Percentiles rank a stretch among this genome's conserved stretches.
These are phyloP conservation scores for Butyriboletus loyo DNA, from an alignment of 768 basidiomycete genomes.

Conservation along the genomic window DNA sequence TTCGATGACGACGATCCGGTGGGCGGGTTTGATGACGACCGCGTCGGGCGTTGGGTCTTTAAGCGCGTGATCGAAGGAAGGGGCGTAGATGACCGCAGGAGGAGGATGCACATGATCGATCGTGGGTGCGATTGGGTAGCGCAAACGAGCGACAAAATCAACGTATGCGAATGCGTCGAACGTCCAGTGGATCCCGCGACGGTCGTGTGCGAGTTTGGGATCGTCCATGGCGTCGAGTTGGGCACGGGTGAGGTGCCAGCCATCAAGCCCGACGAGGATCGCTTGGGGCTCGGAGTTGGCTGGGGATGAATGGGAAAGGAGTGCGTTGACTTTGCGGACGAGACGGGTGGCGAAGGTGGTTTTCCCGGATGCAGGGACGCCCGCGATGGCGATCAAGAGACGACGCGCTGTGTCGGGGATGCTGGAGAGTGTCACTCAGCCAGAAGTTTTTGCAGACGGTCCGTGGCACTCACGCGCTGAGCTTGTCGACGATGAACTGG, in stretches of 20 bases:
- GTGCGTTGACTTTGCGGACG: conserved; percentile 48
- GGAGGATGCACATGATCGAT: not conserved
- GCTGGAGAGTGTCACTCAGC: conserved; percentile 2
- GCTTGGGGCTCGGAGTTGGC: conserved; percentile 31
- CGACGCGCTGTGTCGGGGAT: conserved; percentile 39
- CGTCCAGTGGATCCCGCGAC: conserved; percentile 89
- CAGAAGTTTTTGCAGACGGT: not conserved
- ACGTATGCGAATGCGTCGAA: conserved; percentile 78
- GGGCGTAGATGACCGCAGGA: conserved; percentile 51
- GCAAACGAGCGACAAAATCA: conserved; percentile 59
- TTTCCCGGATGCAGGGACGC: conserved; percentile 87
- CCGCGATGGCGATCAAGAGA: conserved; percentile 69
- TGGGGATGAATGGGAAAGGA: conserved; percentile 23
- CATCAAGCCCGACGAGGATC: conserved; percentile 78
- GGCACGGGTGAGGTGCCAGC: conserved; percentile 85
- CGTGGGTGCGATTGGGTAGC: conserved; percentile 22
- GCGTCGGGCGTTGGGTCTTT: conserved; percentile 78
- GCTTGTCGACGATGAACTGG: conserved; percentile 32
- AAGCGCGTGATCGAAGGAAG: conserved; percentile 81
- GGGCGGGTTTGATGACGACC: conserved; percentile 52
- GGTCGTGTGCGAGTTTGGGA: conserved; percentile 70
- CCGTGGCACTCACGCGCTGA: conserved; percentile 35
- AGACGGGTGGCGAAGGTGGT: conserved; percentile 68
- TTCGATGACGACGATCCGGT: conserved; percentile 84
- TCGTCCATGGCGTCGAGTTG: conserved; percentile 76